Conservation (phyloP, 2,329 filamentous ascomycete genomes). For the Ceratocystis destructans region DNA sequence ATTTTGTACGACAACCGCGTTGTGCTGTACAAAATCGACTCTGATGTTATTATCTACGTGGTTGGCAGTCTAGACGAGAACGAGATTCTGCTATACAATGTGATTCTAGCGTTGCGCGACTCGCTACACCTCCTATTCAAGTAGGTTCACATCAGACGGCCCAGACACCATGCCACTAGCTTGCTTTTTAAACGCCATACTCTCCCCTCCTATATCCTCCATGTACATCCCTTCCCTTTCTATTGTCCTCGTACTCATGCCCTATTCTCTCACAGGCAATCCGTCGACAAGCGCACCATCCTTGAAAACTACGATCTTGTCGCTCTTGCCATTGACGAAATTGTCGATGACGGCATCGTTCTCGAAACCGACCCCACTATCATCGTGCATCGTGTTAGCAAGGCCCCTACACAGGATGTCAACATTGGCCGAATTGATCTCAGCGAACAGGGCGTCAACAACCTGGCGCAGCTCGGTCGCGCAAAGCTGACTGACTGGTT, state of each 20-base stretch:
- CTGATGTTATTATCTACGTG: conserved; percentile 91
- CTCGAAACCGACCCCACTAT: conserved; percentile 94
- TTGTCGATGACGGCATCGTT: conserved; percentile 89
- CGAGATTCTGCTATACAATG: conserved; percentile 91
- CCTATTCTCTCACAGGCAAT: conserved; percentile 48
- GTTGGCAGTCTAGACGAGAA: conserved; percentile 89
- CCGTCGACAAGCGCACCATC: conserved; percentile 92
- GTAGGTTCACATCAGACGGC: conserved; percentile 35
- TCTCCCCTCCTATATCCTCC: background rate
- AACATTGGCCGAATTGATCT: conserved; percentile 90
- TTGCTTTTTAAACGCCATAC: background rate
- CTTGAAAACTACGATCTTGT: conserved; percentile 98
- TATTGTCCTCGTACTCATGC: conserved; percentile 16
- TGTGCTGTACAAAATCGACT: conserved; percentile 95
- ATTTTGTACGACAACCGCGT: conserved; percentile 95
- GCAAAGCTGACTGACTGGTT: conserved; percentile 81
- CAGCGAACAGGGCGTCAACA: conserved; percentile 88
- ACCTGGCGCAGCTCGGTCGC: conserved; percentile 86
- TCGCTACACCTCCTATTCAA: conserved; percentile 83
- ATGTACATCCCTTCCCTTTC: background rate
- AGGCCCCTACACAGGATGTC: conserved; percentile 79
- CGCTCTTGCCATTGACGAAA: conserved; percentile 86
- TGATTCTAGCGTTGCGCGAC: conserved; percentile 80
- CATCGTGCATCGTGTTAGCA: conserved; percentile 82
- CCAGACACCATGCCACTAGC: background rate